Evolutionary conservation across 495 filamentous ascomycete species (phyloP).

Genomic region (Rhypophila decipiens): DNA sequence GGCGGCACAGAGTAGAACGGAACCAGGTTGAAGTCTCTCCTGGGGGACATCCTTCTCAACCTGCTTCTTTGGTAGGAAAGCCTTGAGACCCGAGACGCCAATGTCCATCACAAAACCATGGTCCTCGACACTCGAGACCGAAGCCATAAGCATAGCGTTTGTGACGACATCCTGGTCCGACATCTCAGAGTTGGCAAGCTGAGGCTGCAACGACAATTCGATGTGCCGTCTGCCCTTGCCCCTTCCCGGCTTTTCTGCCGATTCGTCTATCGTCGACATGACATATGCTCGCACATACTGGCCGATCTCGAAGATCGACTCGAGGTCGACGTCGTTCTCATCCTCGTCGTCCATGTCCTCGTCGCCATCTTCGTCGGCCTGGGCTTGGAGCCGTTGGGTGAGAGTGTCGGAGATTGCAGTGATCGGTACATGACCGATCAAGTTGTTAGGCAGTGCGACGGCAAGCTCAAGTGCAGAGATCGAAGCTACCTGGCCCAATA

Average conservation of each 20-base stretch:
- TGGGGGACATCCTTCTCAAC: slow-evolving; percentile 60
- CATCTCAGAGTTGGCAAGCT: slow-evolving; percentile 67
- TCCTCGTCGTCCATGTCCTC: slow-evolving; percentile 39
- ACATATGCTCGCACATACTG: slow-evolving; percentile 88
- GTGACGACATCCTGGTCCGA: slow-evolving; percentile 60
- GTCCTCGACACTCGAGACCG: slow-evolving; percentile 85
- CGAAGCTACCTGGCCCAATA: slow-evolving; percentile 78
- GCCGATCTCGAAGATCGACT: slow-evolving; percentile 68
- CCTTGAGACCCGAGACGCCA: slow-evolving; percentile 62
- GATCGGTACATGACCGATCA: slow-evolving; percentile 81
- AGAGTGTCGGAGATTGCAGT: slow-evolving; percentile 72
- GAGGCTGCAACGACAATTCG: slow-evolving; percentile 74
- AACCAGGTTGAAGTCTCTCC: slow-evolving; percentile 54
- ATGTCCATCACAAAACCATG: slow-evolving; percentile 94
- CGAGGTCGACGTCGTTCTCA: slow-evolving; percentile 58
- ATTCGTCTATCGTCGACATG: slow-evolving; percentile 62
- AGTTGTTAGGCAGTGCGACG: slow-evolving; percentile 83
- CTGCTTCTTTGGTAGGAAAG: slow-evolving; percentile 87
- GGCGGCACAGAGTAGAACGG: slow-evolving; percentile 77
- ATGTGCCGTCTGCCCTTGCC: slow-evolving; percentile 72
- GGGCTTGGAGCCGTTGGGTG: slow-evolving; percentile 54
- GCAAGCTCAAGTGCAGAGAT: slow-evolving; percentile 73
- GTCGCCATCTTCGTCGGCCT: slow-evolving; percentile 46
- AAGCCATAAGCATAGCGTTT: slow-evolving; percentile 75
- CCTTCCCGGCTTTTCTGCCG: slow-evolving; percentile 42